A percentile compares a stretch with the other conserved stretches of the same genome.
Evolutionary conservation across 2,329 filamentous ascomycete species (phyloP).

Genomic region (Emmonsiellopsis sp.): DNA sequence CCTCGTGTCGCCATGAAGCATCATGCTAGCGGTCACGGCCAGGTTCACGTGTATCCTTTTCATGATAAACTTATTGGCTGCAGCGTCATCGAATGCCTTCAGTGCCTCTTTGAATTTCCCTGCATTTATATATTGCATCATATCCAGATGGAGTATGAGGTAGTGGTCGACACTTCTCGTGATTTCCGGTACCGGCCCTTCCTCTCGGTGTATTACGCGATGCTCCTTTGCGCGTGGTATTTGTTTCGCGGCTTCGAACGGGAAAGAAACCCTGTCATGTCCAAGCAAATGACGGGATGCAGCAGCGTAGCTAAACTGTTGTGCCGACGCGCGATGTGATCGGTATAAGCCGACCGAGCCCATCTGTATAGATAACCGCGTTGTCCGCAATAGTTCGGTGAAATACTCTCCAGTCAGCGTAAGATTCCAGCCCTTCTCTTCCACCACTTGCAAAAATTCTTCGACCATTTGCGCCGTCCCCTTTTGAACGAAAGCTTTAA

Average conservation of each 20-base stretch:
- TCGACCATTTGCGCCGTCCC: constrained; percentile 23
- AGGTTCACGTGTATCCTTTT: constrained; percentile 27
- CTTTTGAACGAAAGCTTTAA: constrained; percentile 31
- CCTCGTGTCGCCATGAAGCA: constrained; percentile 20
- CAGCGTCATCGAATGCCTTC: constrained; percentile 18
- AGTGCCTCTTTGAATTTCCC: constrained; percentile 25
- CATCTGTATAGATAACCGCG: constrained; percentile 24
- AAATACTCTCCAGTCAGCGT: constrained; percentile 21
- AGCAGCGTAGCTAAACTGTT: constrained; percentile 22
- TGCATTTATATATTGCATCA: constrained; percentile 28
- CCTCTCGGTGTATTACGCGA: constrained; percentile 22
- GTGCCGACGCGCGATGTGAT: constrained; percentile 29
- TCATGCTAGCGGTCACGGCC: constrained; percentile 26
- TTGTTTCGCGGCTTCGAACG: constrained; percentile 16
- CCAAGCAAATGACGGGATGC: constrained; percentile 28
- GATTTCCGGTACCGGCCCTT: constrained; percentile 18
- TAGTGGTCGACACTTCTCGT: constrained; percentile 23
- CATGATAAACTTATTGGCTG: constrained; percentile 18
- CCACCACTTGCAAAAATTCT: constrained; percentile 22
- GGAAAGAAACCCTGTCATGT: constrained; percentile 23
- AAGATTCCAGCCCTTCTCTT: constrained; percentile 24
- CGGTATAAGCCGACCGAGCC: constrained; percentile 30
- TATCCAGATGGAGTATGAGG: constrained; percentile 25
- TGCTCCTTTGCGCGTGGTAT: constrained; percentile 15
- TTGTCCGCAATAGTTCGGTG: constrained; percentile 23